Conservation (phyloP, 2,329 filamentous ascomycete genomes). For the Sporothrix mexicana region DNA sequence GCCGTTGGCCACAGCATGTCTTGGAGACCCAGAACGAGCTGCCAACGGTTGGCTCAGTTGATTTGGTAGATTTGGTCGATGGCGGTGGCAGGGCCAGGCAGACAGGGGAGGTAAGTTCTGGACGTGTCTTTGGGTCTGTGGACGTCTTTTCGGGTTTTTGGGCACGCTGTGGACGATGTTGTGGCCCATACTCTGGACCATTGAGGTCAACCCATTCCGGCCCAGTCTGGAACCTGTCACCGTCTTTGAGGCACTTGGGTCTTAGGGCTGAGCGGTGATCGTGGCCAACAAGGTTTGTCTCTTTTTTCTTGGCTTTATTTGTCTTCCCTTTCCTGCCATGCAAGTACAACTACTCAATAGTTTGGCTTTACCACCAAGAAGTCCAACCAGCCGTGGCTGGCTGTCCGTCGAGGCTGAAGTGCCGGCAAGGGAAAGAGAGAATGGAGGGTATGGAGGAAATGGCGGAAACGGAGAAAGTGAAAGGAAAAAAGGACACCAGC, state of each 20-base stretch:
- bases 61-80: neutral
- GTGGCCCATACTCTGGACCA: neutral
- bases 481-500: neutral
- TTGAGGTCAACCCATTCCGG: neutral
- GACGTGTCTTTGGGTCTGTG: no score
- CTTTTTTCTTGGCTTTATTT: no score
- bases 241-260: conserved; percentile 6
- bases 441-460: neutral
- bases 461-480: no score
- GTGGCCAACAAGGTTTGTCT: neutral
- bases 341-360: neutral
- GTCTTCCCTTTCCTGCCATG: neutral
- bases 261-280: conserved; percentile 8
- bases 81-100: conserved; percentile 17
- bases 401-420: conserved; percentile 13
- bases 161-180: neutral
- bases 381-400: conserved; percentile 21
- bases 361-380: neutral
- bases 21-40: neutral
- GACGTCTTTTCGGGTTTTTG: neutral
- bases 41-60: neutral
- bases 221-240: neutral
- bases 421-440: neutral
- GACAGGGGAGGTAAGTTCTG: neutral
- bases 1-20: conserved; percentile 4